Conservation (phyloP, 441 rosid species). For the Jatropha podagrica region DNA sequence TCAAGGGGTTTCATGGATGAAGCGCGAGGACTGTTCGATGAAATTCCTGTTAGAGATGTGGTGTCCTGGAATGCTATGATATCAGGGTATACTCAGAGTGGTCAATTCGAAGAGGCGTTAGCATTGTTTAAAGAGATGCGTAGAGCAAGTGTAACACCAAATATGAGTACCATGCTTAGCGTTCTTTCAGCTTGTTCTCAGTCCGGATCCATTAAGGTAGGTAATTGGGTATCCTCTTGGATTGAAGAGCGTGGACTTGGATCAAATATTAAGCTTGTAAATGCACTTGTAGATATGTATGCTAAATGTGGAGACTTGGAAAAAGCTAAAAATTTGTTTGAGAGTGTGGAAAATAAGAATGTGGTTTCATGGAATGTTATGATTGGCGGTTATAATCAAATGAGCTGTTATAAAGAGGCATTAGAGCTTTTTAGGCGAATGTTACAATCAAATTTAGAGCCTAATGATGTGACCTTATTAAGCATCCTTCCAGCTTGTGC, state of each 20-base stretch:
- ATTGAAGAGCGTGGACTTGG: conserved; percentile 36
- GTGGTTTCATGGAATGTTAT: conserved; percentile 77
- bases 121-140: conserved; percentile 42
- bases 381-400: conserved; percentile 65
- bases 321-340: conserved; percentile 46
- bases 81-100: conserved; percentile 43
- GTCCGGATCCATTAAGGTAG: conserved; percentile 36
- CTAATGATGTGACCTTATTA: conserved; percentile 67
- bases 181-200: conserved; percentile 56
- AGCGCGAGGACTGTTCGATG: conserved; percentile 53
- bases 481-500: conserved; percentile 76
- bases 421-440: conserved; percentile 54
- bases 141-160: conserved; percentile 34
- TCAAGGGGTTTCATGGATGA: conserved; percentile 37
- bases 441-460: conserved; percentile 48
- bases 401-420: conserved; percentile 53
- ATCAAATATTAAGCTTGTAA: conserved; percentile 41
- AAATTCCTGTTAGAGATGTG: conserved; percentile 55
- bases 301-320: conserved; percentile 58
- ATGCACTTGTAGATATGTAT: conserved; percentile 67
- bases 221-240: conserved; percentile 38
- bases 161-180: conserved; percentile 46
- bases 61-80: conserved; percentile 82
- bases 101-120: conserved; percentile 41
- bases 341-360: conserved; percentile 41